Percentiles rank a stretch among this genome's conserved stretches.
These are phyloP conservation scores for Alternaria gansuensis DNA, from an alignment of 2,329 filamentous ascomycete genomes.

Conservation along the genomic window DNA sequence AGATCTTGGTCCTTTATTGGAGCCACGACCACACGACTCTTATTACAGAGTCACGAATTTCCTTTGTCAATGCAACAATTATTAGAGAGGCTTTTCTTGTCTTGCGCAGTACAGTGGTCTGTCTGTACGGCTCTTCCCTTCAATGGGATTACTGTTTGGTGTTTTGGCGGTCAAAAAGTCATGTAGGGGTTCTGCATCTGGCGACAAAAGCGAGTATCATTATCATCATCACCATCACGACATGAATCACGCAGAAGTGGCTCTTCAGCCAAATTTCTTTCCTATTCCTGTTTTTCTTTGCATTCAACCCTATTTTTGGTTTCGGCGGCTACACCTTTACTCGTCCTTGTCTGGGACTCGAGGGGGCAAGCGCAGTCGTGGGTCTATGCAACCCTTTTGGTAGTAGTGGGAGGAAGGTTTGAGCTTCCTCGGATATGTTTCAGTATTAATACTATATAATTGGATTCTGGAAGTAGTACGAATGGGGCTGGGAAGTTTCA, in stretches of 20 bases:
- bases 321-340: conserved; percentile 45
- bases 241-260: conserved; percentile 41
- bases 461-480: conserved; percentile 22
- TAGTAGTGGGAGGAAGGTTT: conserved; percentile 12
- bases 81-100: conserved; percentile 34
- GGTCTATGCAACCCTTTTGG: conserved; percentile 30
- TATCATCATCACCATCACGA: conserved; percentile 25
- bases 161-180: conserved; percentile 21
- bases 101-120: conserved; percentile 23
- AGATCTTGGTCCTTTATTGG: conserved; percentile 37
- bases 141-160: conserved; percentile 34
- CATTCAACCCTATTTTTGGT: conserved; percentile 41
- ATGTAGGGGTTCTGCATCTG: conserved; percentile 20
- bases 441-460: conserved; percentile 36
- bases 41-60: conserved; percentile 47
- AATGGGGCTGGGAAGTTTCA: conserved; percentile 8
- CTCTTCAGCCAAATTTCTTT: conserved; percentile 45
- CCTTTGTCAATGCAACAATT: conserved; percentile 41
- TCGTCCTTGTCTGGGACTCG: conserved; percentile 35
- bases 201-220: conserved; percentile 33
- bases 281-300: conserved; percentile 25
- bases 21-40: conserved; percentile 42
- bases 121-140: conserved; percentile 31
- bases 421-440: conserved; percentile 28
- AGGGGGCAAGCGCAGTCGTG: conserved; percentile 45